Evolutionary conservation across 306 rosid genomes (phyloP).

Genomic region (Boehmeria nivea): DNA sequence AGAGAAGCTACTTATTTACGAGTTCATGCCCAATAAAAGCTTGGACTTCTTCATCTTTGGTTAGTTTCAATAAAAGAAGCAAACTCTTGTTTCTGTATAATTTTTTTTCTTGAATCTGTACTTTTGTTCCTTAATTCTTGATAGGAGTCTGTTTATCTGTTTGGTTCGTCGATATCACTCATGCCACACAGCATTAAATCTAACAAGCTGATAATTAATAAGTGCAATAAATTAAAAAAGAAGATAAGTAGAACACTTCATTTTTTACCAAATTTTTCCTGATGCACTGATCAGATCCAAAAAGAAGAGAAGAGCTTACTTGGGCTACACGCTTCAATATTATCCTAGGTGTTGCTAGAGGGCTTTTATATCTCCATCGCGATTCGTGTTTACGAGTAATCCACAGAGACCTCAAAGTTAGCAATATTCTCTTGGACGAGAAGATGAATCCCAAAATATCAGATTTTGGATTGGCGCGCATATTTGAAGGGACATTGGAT

Average conservation of each 20-base stretch:
- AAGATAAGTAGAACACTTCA: too few relatives aligned
- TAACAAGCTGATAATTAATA: too few relatives aligned
- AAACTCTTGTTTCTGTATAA: too few relatives aligned
- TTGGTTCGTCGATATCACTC: too few relatives aligned
- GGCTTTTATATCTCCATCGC: slow-evolving; percentile 24
- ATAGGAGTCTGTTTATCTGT: too few relatives aligned
- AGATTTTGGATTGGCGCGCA: slow-evolving; percentile 37
- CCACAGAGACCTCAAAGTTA: slow-evolving; percentile 29
- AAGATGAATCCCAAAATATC: slow-evolving; percentile 36
- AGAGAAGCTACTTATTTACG: slow-evolving; percentile 37
- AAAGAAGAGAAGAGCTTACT: slow-evolving; percentile 10
- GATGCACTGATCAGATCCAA: slow-evolving; percentile 4
- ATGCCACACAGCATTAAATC: too few relatives aligned
- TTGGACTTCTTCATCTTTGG: slow-evolving; percentile 34
- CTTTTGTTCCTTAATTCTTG: neutral
- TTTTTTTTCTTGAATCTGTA: too few relatives aligned
- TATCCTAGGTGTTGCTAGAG: slow-evolving; percentile 22
- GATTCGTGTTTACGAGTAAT: slow-evolving; percentile 19
- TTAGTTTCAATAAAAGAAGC: slow-evolving; percentile 4
- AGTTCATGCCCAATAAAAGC: slow-evolving; percentile 41
- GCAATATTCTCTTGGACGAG: slow-evolving; percentile 27
- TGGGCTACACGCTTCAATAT: slow-evolving; percentile 24
- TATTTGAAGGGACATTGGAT: slow-evolving; percentile 2
- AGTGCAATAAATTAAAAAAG: too few relatives aligned
- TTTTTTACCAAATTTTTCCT: too few relatives aligned